These are phyloP conservation scores for Emmonsiellopsis sp. DNA, from an alignment of 2,329 filamentous ascomycete genomes.

Conservation along the genomic window DNA sequence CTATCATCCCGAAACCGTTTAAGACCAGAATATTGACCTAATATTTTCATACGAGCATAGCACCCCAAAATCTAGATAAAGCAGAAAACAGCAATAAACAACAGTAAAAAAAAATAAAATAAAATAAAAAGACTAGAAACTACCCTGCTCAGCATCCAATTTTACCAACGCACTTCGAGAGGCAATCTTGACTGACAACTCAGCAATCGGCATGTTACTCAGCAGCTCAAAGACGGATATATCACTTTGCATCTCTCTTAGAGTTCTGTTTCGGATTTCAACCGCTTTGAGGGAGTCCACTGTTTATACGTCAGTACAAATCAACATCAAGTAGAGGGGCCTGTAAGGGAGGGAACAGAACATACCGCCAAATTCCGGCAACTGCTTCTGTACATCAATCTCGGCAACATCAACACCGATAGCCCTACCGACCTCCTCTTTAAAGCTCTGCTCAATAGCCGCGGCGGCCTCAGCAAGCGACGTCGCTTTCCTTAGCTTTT, in stretches of 20 bases:
- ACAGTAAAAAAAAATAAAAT: not conserved
- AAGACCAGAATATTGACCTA: too few species aligned
- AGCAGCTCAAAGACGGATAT: slow-evolving; percentile 14
- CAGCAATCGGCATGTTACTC: slow-evolving; percentile 4
- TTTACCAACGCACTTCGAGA: slow-evolving; percentile 2
- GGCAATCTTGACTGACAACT: slow-evolving; percentile 9
- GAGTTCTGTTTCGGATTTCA: slow-evolving; percentile 13
- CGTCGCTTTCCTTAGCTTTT: slow-evolving; percentile 1
- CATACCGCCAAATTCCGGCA: slow-evolving; percentile 9
- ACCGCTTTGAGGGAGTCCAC: slow-evolving; percentile 14
- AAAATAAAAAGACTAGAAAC: not conserved
- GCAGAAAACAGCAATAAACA: too few species aligned
- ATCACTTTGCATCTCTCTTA: slow-evolving; percentile 10
- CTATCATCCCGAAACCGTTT: too few species aligned
- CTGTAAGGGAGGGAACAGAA: not conserved
- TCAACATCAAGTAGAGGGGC: not conserved
- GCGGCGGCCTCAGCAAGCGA: slow-evolving; percentile 1
- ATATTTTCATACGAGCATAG: too few species aligned
- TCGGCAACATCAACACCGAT: slow-evolving; percentile 4
- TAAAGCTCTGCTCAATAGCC: slow-evolving; percentile 1
- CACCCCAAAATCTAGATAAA: too few species aligned
- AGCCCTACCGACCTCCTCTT: slow-evolving; percentile 9
- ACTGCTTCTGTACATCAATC: slow-evolving; percentile 9
- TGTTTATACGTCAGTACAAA: not conserved
- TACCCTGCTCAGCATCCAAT: not conserved